A percentile compares a stretch with the other conserved stretches of the same genome.
Evolutionary conservation across 495 filamentous ascomycete species (phyloP).

Genomic region (Neurospora sp.): DNA sequence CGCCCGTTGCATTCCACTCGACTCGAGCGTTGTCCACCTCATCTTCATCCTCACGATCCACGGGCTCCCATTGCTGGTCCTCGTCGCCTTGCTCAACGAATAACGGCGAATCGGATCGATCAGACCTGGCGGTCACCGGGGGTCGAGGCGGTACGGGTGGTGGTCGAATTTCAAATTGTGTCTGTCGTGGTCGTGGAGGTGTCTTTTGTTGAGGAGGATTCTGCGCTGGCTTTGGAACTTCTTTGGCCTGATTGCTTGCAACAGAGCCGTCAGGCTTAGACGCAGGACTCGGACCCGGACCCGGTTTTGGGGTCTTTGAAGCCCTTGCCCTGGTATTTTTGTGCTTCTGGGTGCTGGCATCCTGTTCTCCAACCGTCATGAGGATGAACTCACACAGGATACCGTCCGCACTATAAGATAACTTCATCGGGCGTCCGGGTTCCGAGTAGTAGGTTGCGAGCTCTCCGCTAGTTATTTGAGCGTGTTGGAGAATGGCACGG

Average conservation of each 20-base stretch:
- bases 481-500: conserved; percentile 78
- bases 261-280: conserved; percentile 28
- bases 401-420: conserved; percentile 65
- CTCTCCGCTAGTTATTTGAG: conserved; percentile 59
- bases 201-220: conserved; percentile 9
- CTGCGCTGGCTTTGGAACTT: background rate
- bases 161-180: conserved; percentile 27
- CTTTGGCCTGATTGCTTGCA: conserved; percentile 3
- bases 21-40: conserved; percentile 49
- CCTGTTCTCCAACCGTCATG: conserved; percentile 83
- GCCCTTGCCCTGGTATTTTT: conserved; percentile 27
- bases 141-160: conserved; percentile 31
- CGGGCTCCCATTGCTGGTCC: conserved; percentile 78
- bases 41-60: conserved; percentile 59
- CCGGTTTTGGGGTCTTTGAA: conserved; percentile 14
- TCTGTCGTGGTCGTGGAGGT: conserved; percentile 10
- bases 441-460: conserved; percentile 71
- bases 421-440: conserved; percentile 72
- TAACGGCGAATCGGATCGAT: conserved; percentile 56
- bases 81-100: conserved; percentile 61
- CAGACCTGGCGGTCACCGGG: conserved; percentile 52
- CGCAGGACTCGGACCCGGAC: conserved; percentile 23
- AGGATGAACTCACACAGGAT: conserved; percentile 79
- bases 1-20: conserved; percentile 68
- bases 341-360: conserved; percentile 28